Evolutionary conservation across 306 rosid species (phyloP), one percentile per base, ranked within the genome.

Genomic region (Fagus sylvatica): DNA sequence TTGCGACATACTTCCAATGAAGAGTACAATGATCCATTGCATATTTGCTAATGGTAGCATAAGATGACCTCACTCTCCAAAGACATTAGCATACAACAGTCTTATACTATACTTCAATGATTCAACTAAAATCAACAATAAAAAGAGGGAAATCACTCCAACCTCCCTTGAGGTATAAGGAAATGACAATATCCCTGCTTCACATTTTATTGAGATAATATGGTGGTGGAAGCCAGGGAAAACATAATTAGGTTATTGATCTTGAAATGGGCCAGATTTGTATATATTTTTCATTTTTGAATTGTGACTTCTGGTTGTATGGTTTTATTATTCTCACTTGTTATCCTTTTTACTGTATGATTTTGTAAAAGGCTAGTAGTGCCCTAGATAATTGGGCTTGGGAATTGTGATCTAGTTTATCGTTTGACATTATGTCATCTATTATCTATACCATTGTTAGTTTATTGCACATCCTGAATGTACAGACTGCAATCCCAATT

Each of bases 231-330:
- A 28, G 10, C 34, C 6, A 73, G 51, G 28, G 66, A 33, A 11
- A 57, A 53, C 41, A 66, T 73, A 72, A 62, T 62, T 42, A 69
- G 34, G 53, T 74, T 43, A 53, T 65, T 16, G 59, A 22, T 60
- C 53, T 1, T 30, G 16, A 32, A 11, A 41, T 70, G 40, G 49
- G 66, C 15, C 22, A 55, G 39, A 33, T 33, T 37, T 37, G 15
- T 48, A 51, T 36, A 59, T 68, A 43, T 59, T 76, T 32, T 61
- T 69, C 22, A 36, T 46, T 15, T 75, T 49, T 36, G 53, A 66
- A 33, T 69, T 68, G 22, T 48, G 42, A 5, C 7, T 49, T 66
- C 51, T 79, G 57, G 69, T 65, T 74, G 54, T n/a, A 32, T 49
- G 36, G 56, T n/a, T 7, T 16, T 34, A 22, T 34, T 64, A 64